Conservation (phyloP, 2,329 filamentous ascomycete genomes). For the Tolypocladium sp. region DNA sequence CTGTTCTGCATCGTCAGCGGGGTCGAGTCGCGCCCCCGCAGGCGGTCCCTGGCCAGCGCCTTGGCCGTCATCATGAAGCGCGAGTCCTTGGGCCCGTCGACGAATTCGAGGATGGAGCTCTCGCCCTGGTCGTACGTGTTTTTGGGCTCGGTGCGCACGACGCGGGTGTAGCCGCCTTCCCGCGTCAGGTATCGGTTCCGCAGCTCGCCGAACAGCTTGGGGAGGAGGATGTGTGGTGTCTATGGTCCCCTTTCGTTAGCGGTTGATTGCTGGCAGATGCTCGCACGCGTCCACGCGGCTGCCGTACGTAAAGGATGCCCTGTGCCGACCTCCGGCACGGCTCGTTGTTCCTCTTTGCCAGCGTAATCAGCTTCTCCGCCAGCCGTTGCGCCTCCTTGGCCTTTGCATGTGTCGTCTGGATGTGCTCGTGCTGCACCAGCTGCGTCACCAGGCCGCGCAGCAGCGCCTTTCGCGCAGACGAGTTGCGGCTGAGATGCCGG, state of each 20-base stretch:
- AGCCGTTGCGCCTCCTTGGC: conserved; percentile 93
- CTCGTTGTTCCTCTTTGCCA: conserved; percentile 88
- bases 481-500: conserved; percentile 77
- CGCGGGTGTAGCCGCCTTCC: conserved; percentile 88
- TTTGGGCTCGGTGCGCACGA: conserved; percentile 82
- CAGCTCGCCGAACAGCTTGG: conserved; percentile 82
- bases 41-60: conserved; percentile 59
- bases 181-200: conserved; percentile 68
- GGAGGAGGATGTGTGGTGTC: conserved; percentile 61
- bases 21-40: conserved; percentile 48
- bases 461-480: conserved; percentile 81
- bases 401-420: conserved; percentile 91
- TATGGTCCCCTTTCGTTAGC: conserved; percentile 18
- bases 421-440: conserved; percentile 85
- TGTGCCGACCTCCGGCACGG: conserved; percentile 67
- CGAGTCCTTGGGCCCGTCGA: conserved; percentile 90
- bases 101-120: conserved; percentile 86
- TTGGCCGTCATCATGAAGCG: conserved; percentile 90
- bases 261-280: neutral
- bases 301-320: conserved; percentile 77
- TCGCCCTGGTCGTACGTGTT: conserved; percentile 77
- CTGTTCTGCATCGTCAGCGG: conserved; percentile 71
- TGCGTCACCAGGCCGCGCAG: conserved; percentile 94
- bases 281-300: neutral
- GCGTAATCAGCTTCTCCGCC: conserved; percentile 87